These are phyloP conservation scores for Mycena filopes DNA, from an alignment of 768 basidiomycete genomes.

Conservation along the genomic window DNA sequence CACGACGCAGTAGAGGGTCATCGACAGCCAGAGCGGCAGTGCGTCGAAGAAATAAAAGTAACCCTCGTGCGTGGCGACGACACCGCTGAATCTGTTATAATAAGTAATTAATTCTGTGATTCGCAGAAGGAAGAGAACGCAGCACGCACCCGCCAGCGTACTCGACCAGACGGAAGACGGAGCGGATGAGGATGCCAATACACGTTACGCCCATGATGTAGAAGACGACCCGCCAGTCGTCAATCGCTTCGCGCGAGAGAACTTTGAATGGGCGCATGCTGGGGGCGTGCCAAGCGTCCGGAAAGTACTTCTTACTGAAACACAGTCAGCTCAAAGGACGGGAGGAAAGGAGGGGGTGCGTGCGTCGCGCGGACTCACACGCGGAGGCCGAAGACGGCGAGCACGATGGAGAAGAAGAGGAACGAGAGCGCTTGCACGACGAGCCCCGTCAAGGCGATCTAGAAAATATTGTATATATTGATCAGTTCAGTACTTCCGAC, in stretches of 20 bases:
- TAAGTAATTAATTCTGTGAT: too few species aligned
- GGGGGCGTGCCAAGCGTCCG: constrained; percentile 3
- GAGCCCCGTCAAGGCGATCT: constrained; percentile 56
- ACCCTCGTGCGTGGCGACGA: constrained; percentile 55
- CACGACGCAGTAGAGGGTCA: constrained; percentile 47
- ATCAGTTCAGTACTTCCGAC: background rate
- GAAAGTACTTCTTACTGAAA: constrained; percentile 4
- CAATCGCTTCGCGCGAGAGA: constrained; percentile 10
- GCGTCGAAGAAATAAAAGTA: constrained; percentile 67
- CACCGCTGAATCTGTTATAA: constrained; percentile 40
- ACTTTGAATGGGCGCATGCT: constrained; percentile 3
- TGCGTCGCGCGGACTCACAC: background rate
- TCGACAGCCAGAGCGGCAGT: constrained; percentile 61
- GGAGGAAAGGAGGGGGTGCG: too few species aligned
- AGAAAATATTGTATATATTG: background rate
- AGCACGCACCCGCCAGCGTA: constrained; percentile 7
- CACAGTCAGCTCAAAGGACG: too few species aligned
- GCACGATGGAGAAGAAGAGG: constrained; percentile 47
- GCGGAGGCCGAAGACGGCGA: constrained; percentile 43
- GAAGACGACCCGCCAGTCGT: constrained; percentile 21
- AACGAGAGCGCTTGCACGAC: constrained; percentile 55
- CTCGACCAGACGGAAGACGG: constrained; percentile 15
- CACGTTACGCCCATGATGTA: constrained; percentile 7
- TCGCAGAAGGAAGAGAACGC: background rate
- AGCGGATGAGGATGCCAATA: constrained; percentile 45